Conservation (phyloP, 176 grass and related monocot species). For the Thalia dealbata region DNA sequence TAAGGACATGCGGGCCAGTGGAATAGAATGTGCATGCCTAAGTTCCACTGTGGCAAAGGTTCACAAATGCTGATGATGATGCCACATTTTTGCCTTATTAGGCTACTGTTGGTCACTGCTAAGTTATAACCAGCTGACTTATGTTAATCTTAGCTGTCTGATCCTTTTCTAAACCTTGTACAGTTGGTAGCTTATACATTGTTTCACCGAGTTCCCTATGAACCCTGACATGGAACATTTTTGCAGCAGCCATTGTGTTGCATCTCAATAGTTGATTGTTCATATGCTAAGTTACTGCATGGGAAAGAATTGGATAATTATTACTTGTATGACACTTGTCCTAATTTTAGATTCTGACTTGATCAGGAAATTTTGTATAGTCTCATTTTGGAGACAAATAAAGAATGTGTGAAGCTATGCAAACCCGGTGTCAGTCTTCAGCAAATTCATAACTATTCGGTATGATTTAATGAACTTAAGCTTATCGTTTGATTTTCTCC, state of each 20-base stretch:
- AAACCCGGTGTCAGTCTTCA: slow-evolving; percentile 66
- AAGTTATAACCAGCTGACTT: too few relatives aligned
- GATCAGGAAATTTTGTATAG: slow-evolving; percentile 80
- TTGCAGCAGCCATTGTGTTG: not conserved
- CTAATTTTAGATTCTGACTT: slow-evolving; percentile 1
- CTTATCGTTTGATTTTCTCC: not conserved
- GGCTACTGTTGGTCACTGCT: too few relatives aligned
- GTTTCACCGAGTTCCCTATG: not conserved
- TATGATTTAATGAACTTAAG: slow-evolving; percentile 12
- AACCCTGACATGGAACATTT: not conserved
- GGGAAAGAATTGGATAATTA: slow-evolving; percentile 2
- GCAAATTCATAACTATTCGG: slow-evolving; percentile 74
- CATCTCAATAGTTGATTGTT: not conserved
- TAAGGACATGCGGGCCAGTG: too few relatives aligned
- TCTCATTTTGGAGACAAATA: slow-evolving; percentile 89
- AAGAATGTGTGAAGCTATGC: slow-evolving; percentile 92
- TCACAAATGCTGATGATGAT: too few relatives aligned
- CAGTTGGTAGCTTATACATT: not conserved
- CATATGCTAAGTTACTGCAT: not conserved
- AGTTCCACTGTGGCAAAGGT: too few relatives aligned
- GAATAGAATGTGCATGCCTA: too few relatives aligned
- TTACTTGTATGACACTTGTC: not conserved
- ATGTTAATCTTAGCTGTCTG: too few relatives aligned
- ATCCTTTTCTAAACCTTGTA: too few relatives aligned
- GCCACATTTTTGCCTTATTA: too few relatives aligned